Percentiles rank a stretch among this genome's conserved stretches.
These are phyloP conservation scores for Quercus parvula DNA, from an alignment of 306 rosid genomes.

Conservation along the genomic window DNA sequence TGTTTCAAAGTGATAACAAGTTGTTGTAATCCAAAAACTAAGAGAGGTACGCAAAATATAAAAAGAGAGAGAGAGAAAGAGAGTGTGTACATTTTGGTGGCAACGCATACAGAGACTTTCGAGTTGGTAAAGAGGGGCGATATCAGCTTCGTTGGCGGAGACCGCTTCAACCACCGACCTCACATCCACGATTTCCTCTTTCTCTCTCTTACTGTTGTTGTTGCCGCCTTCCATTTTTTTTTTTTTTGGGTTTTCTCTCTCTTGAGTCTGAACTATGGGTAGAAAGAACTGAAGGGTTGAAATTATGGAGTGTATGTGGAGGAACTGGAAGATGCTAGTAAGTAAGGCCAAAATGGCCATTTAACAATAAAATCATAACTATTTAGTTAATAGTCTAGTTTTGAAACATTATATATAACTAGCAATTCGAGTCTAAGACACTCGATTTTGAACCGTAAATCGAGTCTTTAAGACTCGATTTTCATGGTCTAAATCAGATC, in stretches of 20 bases:
- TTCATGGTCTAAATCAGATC: no score
- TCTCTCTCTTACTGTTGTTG: conserved; percentile 18
- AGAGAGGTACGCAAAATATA: not conserved
- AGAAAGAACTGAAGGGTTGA: no score
- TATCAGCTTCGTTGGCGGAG: conserved; percentile 49
- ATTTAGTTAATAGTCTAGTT: no score
- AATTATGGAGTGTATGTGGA: no score
- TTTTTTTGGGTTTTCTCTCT: not conserved
- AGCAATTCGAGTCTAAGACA: no score
- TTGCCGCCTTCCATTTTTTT: not conserved
- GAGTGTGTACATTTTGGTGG: conserved; percentile 49
- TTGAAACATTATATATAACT: no score
- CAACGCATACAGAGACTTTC: conserved; percentile 98
- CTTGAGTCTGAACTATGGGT: not conserved
- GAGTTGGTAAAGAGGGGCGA: conserved; percentile 59
- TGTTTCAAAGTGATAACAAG: conserved; percentile 16
- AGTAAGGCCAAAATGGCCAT: no score
- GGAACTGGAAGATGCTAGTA: no score
- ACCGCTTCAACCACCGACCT: conserved; percentile 84
- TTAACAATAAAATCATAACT: no score
- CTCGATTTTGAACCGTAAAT: no score
- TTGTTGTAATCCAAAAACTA: no score
- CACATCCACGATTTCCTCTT: conserved; percentile 65
- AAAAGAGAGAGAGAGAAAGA: not conserved
- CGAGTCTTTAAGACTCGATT: no score